Conservation (phyloP, 2,329 filamentous ascomycete genomes). For the Neurospora sp. region DNA sequence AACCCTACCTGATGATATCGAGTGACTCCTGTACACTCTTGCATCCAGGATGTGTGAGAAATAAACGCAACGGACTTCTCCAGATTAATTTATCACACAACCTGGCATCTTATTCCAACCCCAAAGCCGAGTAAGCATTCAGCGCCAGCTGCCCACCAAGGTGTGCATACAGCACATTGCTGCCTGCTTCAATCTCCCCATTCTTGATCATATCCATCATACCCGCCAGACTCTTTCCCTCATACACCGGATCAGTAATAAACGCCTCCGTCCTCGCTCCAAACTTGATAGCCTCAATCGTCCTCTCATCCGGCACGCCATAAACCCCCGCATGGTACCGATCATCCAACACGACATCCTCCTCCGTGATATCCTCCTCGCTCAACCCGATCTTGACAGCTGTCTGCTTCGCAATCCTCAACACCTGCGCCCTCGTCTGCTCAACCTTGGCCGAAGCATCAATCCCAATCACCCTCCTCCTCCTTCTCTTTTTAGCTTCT, state of each 20-base stretch:
- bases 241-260: slow-evolving; percentile 68
- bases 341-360: slow-evolving; percentile 53
- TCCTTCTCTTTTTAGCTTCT: slow-evolving; percentile 27
- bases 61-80: too few relatives aligned
- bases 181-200: slow-evolving; percentile 46
- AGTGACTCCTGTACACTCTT: too few relatives aligned
- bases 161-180: slow-evolving; percentile 65
- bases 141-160: slow-evolving; percentile 60
- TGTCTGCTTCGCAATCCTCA: slow-evolving; percentile 56
- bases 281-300: slow-evolving; percentile 59
- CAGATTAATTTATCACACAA: too few relatives aligned
- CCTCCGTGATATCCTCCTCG: slow-evolving; percentile 49
- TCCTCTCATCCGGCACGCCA: slow-evolving; percentile 55
- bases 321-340: slow-evolving; percentile 59
- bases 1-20: neutral
- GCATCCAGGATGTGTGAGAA: too few relatives aligned
- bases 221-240: slow-evolving; percentile 65
- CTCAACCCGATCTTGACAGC: slow-evolving; percentile 52
- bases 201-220: slow-evolving; percentile 59
- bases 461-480: slow-evolving; percentile 54
- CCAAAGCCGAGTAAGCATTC: slow-evolving; percentile 51
- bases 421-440: slow-evolving; percentile 55
- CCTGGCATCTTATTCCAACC: slow-evolving; percentile 2
- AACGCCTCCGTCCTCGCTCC: slow-evolving; percentile 60
- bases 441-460: slow-evolving; percentile 52